Base-by-base conservation (phyloP, 2,329 filamentous ascomycete species). In the Cryphonectria japonica region DNA sequence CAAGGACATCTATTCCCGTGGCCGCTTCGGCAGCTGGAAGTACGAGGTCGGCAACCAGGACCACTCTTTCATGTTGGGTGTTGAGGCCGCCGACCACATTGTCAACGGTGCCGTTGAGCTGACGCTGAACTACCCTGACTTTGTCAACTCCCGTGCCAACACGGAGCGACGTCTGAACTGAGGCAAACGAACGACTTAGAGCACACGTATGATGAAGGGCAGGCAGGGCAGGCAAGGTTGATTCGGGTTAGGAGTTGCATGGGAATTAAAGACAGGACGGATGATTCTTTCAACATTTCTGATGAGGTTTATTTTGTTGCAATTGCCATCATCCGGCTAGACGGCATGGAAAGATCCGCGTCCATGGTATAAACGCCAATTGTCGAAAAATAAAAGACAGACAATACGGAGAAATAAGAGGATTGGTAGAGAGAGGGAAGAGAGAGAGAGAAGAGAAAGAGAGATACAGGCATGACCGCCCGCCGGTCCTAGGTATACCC, bases 11-110 rank as follows among this genome's bases (percentile, higher is more conserved):
- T 93, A 91, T 86, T 97, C 95, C 62, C 94, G 96, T 83, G 96
- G 96, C 77, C 95, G 96, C 74, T 99, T 99, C 83, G 96, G 96
- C 78, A 95, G 92, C 87, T 99, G 96, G 96, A 89, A 94, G 80
- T 99, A 99, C 86, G 96, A 99, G 84, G 83, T 90, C 75, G 94
- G 94, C 79, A 97, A 97, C 88, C 94, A 97, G 87, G 95, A 98
- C 83, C 95, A 98, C 88, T 95, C 92, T 37, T 98, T 98, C 84
- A 98, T 98, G 95, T 87, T 97, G 74, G 95, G 95, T 80, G 95
- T 97, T 29, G 95, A 98, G 85, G 95, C 95, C 65, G 94, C 90
- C 54, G 95, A 98, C 84, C 90, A 93, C 85, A 93, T 97, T 79
- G 89, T 95, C 83, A 95, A 92, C 82, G 95, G 95, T 76, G 91